Evolutionary conservation across 805 yeast species (phyloP), one percentile per base, ranked within the genome.

Genomic region (Lachancea kluyveri): DNA sequence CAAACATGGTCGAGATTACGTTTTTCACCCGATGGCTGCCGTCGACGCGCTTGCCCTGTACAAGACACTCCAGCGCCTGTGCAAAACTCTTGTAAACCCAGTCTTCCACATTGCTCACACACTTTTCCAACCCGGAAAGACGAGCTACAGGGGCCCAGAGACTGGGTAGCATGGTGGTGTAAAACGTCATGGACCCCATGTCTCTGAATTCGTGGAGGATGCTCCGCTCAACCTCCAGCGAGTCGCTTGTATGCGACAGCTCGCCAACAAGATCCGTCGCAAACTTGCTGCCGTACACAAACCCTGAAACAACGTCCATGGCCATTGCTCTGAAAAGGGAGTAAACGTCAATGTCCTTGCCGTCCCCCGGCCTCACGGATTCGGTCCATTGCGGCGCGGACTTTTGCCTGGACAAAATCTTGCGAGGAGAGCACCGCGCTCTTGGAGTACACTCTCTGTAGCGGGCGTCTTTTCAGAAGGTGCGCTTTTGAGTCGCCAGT

Each of bases 281-380:
- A 33, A 66, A 62, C 6, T 59, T 53, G 1, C 50, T 41, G 0
- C 88, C 88, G 37, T 77, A 64, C 35, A 74, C 74, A 46, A 77
- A 76, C 14, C 69, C 67, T 2, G 78, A 67, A 2, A 79, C 74
- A 3, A 74, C 78, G 44, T 79, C 87, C 75, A 80, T 72, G 4
- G 88, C 87, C 46, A 80, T 60, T 12, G 77, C 59, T n/a, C 75
- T 77, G 62, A 79, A 79, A n/a, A 80, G 50, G 11, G 72, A 63
- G 43, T 73, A 75, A 3, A 73, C 77, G 30, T 79, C 80, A 23
- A 77, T 45, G 20, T 68, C 56, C 6, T 46, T 27, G 1, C 34
- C n/a, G 23, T 12, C 17, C 43, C 41, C 17, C 40, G 52, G n/a
- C 13, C 9, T 34, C 13, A 28, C 41, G 36, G 12, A 66, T 40